A percentile compares a stretch with the other conserved stretches of the same genome.
phyloP scores from a whole-genome alignment of 371 early-diverging fungal genomes.

The Rhizomucor pusillus region DNA sequence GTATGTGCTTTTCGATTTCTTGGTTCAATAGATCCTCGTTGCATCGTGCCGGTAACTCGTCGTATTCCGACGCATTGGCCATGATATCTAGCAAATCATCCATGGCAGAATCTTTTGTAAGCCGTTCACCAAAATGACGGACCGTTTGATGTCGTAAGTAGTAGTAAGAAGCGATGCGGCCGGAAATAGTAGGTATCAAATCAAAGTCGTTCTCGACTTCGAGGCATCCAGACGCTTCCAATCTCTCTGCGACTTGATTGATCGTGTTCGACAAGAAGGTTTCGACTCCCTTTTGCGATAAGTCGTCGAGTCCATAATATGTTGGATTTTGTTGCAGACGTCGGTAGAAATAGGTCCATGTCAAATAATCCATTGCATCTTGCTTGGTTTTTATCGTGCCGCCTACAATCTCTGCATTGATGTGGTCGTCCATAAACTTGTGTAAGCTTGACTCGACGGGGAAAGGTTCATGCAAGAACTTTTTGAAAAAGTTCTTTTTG shows the following conservation, averaged over 20 bases:
- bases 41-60: slow-evolving; percentile 88
- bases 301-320: slow-evolving; percentile 89
- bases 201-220: slow-evolving; percentile 60
- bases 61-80: slow-evolving; percentile 81
- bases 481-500: slow-evolving; percentile 96
- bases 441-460: slow-evolving; percentile 88
- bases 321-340: slow-evolving; percentile 91
- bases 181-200: slow-evolving; percentile 68
- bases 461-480: slow-evolving; percentile 92
- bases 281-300: slow-evolving; percentile 65
- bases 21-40: slow-evolving; percentile 87
- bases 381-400: slow-evolving; percentile 84
- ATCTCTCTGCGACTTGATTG: slow-evolving; percentile 62
- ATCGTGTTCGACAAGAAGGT: slow-evolving; percentile 75
- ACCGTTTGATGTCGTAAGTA: slow-evolving; percentile 85
- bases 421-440: slow-evolving; percentile 76
- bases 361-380: slow-evolving; percentile 91
- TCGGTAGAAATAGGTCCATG: slow-evolving; percentile 94
- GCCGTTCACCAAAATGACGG: slow-evolving; percentile 54
- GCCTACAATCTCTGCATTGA: slow-evolving; percentile 90
- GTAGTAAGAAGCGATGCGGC: slow-evolving; percentile 86
- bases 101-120: slow-evolving; percentile 47
- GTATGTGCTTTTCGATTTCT: slow-evolving; percentile 65
- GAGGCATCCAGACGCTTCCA: slow-evolving; percentile 74
- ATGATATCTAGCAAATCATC: slow-evolving; percentile 69